A percentile compares a stretch with the other conserved stretches of the same genome.
Conservation (phyloP, 768 basidiomycete species). For the Ramaria sp. region DNA sequence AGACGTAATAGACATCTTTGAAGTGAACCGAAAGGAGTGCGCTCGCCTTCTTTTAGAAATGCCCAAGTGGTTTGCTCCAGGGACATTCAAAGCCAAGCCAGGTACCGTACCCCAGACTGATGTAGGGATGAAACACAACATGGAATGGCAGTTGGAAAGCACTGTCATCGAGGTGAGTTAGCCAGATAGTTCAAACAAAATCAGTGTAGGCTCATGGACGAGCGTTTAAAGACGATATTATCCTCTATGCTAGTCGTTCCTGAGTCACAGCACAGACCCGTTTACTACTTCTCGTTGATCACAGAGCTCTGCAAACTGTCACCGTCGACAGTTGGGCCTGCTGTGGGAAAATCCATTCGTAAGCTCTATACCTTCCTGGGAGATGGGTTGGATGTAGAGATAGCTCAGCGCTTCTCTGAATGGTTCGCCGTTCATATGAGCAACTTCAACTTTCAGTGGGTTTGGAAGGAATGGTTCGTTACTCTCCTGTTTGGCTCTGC, state of each 20-base stretch:
- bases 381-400: constrained; percentile 80
- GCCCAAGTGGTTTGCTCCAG: constrained; percentile 70
- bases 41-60: constrained; percentile 79
- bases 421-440: constrained; percentile 97
- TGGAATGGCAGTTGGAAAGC: constrained; percentile 84
- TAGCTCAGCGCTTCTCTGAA: constrained; percentile 72
- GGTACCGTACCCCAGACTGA: constrained; percentile 37
- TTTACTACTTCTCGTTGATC: constrained; percentile 83
- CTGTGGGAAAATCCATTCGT: constrained; percentile 91
- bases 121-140: constrained; percentile 37
- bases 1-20: constrained; percentile 81
- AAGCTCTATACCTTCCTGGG: constrained; percentile 72
- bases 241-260: constrained; percentile 69
- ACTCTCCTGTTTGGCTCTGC: neutral
- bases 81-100: constrained; percentile 77
- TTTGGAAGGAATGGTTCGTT: constrained; percentile 96
- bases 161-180: constrained; percentile 67
- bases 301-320: constrained; percentile 94
- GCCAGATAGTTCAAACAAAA: neutral
- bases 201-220: neutral
- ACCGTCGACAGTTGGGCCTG: constrained; percentile 85
- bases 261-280: constrained; percentile 57
- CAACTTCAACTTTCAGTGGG: constrained; percentile 97
- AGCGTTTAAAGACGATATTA: constrained; percentile 48
- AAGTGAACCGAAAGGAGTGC: constrained; percentile 92